These are phyloP conservation scores for Aplosporella prunicola DNA, from an alignment of 2,329 filamentous ascomycete species.

Conservation along the genomic window DNA sequence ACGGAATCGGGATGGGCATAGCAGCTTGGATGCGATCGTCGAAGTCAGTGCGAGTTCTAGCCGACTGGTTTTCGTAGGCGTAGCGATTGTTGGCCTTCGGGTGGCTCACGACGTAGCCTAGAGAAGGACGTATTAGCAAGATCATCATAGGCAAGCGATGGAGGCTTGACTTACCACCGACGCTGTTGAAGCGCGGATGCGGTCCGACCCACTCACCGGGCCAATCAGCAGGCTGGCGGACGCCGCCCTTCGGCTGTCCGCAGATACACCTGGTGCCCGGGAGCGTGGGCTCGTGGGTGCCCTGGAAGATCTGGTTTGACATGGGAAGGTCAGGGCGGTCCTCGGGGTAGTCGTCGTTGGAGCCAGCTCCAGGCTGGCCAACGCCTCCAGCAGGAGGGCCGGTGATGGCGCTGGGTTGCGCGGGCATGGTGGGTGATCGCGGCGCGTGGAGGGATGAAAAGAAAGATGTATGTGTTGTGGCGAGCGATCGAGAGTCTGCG, in stretches of 20 bases:
- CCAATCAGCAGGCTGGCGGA: neutral
- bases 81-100: neutral
- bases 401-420: neutral
- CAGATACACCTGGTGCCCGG: slow-evolving; percentile 1
- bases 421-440: neutral
- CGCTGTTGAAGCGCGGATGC: neutral
- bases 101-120: too few relatives aligned
- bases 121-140: too few relatives aligned
- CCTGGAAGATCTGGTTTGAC: neutral
- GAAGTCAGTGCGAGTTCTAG: neutral
- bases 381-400: neutral
- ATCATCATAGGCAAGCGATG: too few relatives aligned
- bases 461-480: too few relatives aligned
- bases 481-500: too few relatives aligned
- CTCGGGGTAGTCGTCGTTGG: neutral
- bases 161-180: neutral
- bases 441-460: too few relatives aligned
- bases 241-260: neutral
- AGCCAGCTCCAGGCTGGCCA: neutral
- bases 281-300: neutral
- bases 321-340: neutral
- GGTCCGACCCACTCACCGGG: slow-evolving; percentile 2
- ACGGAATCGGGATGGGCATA: neutral
- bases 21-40: neutral
- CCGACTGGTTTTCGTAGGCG: neutral